Conservation (phyloP, 2,329 filamentous ascomycete species). For the Colletotrichum musicola region DNA sequence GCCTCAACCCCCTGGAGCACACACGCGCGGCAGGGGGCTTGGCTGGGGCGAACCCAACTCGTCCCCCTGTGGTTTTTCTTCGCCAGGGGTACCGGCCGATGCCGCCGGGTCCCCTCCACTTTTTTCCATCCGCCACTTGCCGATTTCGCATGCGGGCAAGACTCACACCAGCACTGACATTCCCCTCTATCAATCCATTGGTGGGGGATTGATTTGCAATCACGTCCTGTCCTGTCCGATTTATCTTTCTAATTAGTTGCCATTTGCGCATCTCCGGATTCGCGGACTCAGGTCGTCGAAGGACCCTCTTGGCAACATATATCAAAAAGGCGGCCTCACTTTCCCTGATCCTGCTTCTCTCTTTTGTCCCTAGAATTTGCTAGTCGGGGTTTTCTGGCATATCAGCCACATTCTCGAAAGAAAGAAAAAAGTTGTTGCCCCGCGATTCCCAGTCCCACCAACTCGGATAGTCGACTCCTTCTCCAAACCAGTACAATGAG, state of each 20-base stretch:
- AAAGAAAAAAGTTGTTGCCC: slow-evolving; percentile 6
- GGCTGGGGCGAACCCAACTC: slow-evolving; percentile 10
- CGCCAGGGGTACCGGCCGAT: slow-evolving; percentile 20
- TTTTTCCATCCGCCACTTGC: slow-evolving; percentile 27
- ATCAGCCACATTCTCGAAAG: not conserved
- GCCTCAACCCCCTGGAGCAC: not conserved
- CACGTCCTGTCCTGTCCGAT: slow-evolving; percentile 13
- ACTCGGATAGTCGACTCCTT: not conserved
- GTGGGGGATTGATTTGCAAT: slow-evolving; percentile 41
- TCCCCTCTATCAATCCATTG: slow-evolving; percentile 34
- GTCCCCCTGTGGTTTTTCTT: not conserved
- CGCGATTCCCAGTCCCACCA: slow-evolving; percentile 13
- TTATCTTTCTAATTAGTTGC: slow-evolving; percentile 14
- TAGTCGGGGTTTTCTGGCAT: not conserved
- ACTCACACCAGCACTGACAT: slow-evolving; percentile 2
- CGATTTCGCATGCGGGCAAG: slow-evolving; percentile 36
- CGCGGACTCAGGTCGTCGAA: not conserved
- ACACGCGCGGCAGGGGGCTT: slow-evolving; percentile 14
- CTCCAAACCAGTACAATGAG: slow-evolving; percentile 75
- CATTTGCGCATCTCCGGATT: slow-evolving; percentile 39
- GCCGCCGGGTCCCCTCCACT: slow-evolving; percentile 17
- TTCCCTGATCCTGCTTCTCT: not conserved
- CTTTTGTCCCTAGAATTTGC: not conserved
- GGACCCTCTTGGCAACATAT: slow-evolving; percentile 9
- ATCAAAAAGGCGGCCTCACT: slow-evolving; percentile 7